Evolutionary conservation across 345 rosid genomes (phyloP).

Genomic region (Hibiscus mutabilis): DNA sequence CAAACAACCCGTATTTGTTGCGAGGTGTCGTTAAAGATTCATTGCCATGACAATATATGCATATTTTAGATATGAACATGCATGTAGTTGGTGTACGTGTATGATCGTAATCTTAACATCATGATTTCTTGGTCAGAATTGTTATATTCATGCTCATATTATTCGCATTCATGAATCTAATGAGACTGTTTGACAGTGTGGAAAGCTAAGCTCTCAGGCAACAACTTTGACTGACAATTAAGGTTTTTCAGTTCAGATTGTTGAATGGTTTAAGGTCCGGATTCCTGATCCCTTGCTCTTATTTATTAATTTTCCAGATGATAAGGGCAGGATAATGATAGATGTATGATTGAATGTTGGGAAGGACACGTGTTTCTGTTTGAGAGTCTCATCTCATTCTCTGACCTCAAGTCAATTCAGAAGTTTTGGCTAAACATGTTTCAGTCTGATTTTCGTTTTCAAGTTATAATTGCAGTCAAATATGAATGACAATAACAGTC

Average conservation of each 20-base stretch:
- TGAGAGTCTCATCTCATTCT: not conserved
- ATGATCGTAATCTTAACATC: not conserved
- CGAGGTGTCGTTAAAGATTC: not conserved
- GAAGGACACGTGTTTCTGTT: not conserved
- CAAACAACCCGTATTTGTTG: not conserved
- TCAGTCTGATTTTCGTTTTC: not conserved
- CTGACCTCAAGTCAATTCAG: not conserved
- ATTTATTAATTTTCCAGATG: not conserved
- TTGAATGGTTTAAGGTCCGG: not conserved
- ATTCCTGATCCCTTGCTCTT: too few species aligned
- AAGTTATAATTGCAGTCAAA: not conserved
- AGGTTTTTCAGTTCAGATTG: not conserved
- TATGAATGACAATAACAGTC: not conserved
- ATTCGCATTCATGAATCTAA: not conserved
- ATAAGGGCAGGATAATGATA: not conserved
- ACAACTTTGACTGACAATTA: not conserved
- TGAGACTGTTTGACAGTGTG: not conserved
- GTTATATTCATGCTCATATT: too few species aligned
- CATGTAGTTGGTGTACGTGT: not conserved
- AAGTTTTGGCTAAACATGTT: not conserved
- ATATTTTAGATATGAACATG: not conserved
- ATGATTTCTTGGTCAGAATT: not conserved
- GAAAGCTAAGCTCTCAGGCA: not conserved
- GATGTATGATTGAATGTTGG: not conserved
- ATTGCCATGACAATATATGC: not conserved